Percentiles rank a stretch among this genome's conserved stretches.
These are phyloP conservation scores for Angophora floribunda DNA, from an alignment of 345 rosid species.

Conservation along the genomic window DNA sequence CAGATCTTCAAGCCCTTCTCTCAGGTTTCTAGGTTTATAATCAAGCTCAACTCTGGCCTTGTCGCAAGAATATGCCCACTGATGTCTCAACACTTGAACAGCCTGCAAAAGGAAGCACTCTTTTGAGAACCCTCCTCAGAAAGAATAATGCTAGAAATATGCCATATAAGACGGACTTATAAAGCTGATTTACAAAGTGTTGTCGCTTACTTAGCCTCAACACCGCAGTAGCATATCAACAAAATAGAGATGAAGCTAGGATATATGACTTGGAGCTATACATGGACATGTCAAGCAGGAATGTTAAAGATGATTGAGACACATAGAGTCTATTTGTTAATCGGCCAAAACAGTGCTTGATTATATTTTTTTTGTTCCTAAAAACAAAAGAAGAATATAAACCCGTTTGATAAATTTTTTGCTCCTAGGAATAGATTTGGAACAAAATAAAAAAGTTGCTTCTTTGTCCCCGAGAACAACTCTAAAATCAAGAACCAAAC, in stretches of 20 bases:
- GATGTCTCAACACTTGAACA: conserved; percentile 59
- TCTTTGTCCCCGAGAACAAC: too few species aligned
- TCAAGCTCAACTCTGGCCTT: conserved; percentile 76
- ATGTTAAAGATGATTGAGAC: background rate
- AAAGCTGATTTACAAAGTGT: background rate
- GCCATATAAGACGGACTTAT: background rate
- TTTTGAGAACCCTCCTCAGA: background rate
- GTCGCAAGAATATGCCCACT: conserved; percentile 83
- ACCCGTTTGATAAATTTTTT: too few species aligned
- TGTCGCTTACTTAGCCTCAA: background rate
- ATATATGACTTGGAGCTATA: background rate
- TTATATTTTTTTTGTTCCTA: too few species aligned
- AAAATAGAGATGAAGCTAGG: background rate
- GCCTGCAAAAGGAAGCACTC: conserved; percentile 33
- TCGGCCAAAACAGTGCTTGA: too few species aligned
- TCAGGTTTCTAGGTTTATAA: conserved; percentile 71
- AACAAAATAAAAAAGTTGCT: too few species aligned
- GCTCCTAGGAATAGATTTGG: too few species aligned
- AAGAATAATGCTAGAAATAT: background rate
- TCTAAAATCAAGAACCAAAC: too few species aligned
- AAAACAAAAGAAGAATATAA: too few species aligned
- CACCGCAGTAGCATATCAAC: background rate
- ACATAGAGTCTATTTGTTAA: background rate
- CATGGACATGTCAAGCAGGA: background rate
- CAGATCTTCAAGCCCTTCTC: conserved; percentile 69